A percentile compares a stretch with the other conserved stretches of the same genome.
Evolutionary conservation across 306 rosid species (phyloP).

Genomic region (Malus asiatica): DNA sequence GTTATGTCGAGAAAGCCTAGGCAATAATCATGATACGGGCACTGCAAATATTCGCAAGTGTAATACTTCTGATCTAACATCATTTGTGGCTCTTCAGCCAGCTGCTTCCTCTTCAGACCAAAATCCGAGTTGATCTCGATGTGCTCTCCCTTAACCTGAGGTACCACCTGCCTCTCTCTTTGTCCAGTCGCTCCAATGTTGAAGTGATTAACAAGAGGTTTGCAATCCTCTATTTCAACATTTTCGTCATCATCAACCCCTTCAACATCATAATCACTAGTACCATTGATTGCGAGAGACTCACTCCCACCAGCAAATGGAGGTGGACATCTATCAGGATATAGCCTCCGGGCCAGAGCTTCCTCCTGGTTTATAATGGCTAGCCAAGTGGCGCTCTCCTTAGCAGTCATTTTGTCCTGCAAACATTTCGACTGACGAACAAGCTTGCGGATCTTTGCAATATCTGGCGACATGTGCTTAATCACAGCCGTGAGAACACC

Average conservation of each 20-base stretch:
- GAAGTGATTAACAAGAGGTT: conserved; percentile 25
- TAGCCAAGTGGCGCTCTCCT: conserved; percentile 61
- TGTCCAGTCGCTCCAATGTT: conserved; percentile 12
- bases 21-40: conserved; percentile 29
- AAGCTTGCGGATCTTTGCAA: conserved; percentile 39
- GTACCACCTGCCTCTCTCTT: conserved; percentile 9
- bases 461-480: conserved; percentile 58
- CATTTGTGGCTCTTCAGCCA: conserved; percentile 16
- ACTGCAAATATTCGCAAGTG: conserved; percentile 32
- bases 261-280: conserved; percentile 46
- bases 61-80: conserved; percentile 26
- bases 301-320: conserved; percentile 20
- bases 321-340: conserved; percentile 39
- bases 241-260: conserved; percentile 29
- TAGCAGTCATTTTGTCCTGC: conserved; percentile 67
- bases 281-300: conserved; percentile 24
- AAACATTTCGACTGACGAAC: conserved; percentile 47
- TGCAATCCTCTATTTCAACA: conserved; percentile 29
- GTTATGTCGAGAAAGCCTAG: conserved; percentile 37
- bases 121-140: conserved; percentile 23
- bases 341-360: conserved; percentile 29
- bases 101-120: conserved; percentile 30
- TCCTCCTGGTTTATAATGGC: conserved; percentile 57
- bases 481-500: conserved; percentile 59
- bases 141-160: conserved; percentile 36